phyloP scores from a whole-genome alignment of 2,329 filamentous ascomycete genomes.

The Colletotrichum camelliae region DNA sequence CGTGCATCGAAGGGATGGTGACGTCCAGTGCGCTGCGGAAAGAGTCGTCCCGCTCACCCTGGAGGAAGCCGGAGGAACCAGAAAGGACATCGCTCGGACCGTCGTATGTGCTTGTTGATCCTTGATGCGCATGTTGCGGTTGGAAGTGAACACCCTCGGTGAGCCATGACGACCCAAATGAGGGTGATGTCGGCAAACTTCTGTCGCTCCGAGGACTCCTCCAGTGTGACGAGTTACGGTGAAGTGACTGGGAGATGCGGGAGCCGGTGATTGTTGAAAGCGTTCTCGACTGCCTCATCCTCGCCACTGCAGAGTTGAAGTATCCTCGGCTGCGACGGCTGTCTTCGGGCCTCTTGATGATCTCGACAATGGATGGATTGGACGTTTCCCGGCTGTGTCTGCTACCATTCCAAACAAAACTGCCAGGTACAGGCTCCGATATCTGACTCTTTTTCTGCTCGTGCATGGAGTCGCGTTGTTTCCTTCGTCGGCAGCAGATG shows the following conservation, averaged over 20 bases:
- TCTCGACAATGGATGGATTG: conserved; percentile 18
- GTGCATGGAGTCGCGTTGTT: conserved; percentile 14
- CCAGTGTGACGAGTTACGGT: conserved; percentile 13
- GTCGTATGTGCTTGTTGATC: conserved; percentile 24
- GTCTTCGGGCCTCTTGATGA: conserved; percentile 24
- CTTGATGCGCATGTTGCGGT: conserved; percentile 2
- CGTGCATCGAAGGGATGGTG: conserved; percentile 28
- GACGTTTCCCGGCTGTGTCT: conserved; percentile 12
- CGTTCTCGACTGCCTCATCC: conserved; percentile 16
- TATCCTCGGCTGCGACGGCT: conserved; percentile 17
- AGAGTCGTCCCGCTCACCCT: conserved; percentile 25
- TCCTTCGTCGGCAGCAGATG: conserved; percentile 33
- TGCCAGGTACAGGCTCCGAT: conserved; percentile 34
- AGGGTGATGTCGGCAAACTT: neutral
- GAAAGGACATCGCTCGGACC: conserved; percentile 22
- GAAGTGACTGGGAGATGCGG: conserved; percentile 8
- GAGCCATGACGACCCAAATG: conserved; percentile 12
- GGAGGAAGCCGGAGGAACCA: conserved; percentile 15
- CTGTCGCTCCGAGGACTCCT: conserved; percentile 10
- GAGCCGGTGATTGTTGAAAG: conserved; percentile 21
- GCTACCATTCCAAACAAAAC: conserved; percentile 30
- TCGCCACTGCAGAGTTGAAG: conserved; percentile 15
- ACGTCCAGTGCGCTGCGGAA: conserved; percentile 34
- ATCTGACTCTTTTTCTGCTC: conserved; percentile 30
- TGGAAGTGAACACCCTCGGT: conserved; percentile 3